A percentile compares a stretch with the other conserved stretches of the same genome.
These are phyloP conservation scores for Colletotrichum somersetense DNA, from an alignment of 2,329 filamentous ascomycete genomes.

Conservation along the genomic window DNA sequence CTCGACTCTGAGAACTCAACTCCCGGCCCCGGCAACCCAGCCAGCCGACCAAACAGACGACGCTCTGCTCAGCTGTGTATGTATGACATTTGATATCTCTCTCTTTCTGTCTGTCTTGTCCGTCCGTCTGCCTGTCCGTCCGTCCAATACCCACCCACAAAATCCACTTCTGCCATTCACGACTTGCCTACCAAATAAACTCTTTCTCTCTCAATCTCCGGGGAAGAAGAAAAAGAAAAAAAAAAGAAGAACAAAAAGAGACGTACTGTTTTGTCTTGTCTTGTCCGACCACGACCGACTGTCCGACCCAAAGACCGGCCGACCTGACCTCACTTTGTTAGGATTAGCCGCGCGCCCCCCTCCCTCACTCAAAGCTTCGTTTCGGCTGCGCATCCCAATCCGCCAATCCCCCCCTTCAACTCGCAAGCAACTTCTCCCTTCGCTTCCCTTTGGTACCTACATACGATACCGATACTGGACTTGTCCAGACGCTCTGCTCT, in stretches of 20 bases:
- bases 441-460: too few relatives aligned
- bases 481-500: neutral
- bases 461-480: too few relatives aligned
- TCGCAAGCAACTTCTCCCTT: neutral
- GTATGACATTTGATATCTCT: neutral
- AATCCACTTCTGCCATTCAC: neutral
- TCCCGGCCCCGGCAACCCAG: conserved; percentile 31
- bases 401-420: neutral
- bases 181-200: neutral
- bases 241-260: neutral
- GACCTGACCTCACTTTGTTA: neutral
- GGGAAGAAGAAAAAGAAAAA: too few relatives aligned
- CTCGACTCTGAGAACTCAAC: neutral
- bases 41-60: conserved; percentile 16
- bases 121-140: too few relatives aligned
- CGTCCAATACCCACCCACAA: neutral
- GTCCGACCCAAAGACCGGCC: conserved; percentile 5
- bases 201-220: neutral
- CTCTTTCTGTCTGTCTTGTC: too few relatives aligned
- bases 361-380: neutral
- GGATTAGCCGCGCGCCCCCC: conserved; percentile 22
- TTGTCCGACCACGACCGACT: neutral
- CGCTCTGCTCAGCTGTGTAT: too few relatives aligned
- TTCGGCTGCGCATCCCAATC: conserved; percentile 5
- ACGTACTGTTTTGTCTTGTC: neutral